Percentiles rank a stretch among this genome's conserved stretches.
phyloP scores from a whole-genome alignment of 1,284 basidiomycete species.

The Marasmius fiardii region DNA sequence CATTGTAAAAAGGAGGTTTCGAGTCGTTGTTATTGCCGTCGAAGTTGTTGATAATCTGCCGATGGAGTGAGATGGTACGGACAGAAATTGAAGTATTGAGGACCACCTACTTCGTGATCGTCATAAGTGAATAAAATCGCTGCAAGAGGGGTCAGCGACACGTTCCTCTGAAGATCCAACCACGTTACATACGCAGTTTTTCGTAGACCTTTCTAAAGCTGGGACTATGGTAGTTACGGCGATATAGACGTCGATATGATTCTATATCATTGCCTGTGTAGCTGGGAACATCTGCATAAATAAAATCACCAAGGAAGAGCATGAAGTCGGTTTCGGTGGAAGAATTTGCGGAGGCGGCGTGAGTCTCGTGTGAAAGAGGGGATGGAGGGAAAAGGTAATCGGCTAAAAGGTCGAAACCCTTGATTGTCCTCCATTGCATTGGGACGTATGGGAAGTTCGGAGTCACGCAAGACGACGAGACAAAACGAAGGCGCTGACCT shows the following conservation, averaged over 20 bases:
- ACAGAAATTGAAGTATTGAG: background rate
- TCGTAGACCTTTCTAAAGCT: conserved; percentile 69
- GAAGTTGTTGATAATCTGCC: conserved; percentile 63
- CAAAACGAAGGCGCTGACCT: conserved; percentile 60
- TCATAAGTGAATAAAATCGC: conserved; percentile 64
- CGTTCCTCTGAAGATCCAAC: background rate
- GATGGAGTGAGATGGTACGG: background rate
- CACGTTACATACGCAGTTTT: conserved; percentile 49
- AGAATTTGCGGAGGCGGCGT: conserved; percentile 8
- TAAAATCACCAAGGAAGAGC: conserved; percentile 69
- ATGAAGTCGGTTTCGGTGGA: conserved; percentile 45
- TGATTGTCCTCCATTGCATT: conserved; percentile 48
- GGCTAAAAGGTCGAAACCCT: conserved; percentile 67
- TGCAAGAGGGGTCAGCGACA: conserved; percentile 21
- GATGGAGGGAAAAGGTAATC: conserved; percentile 41
- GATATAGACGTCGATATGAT: conserved; percentile 61
- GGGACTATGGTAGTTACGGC: conserved; percentile 60
- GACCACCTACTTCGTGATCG: conserved; percentile 57
- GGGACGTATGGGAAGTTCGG: conserved; percentile 69
- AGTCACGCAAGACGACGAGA: conserved; percentile 59
- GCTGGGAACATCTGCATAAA: conserved; percentile 74
- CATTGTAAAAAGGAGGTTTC: conserved; percentile 53
- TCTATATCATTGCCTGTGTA: conserved; percentile 56
- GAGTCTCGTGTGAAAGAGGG: background rate
- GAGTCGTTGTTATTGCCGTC: conserved; percentile 53